phyloP scores from a whole-genome alignment of 2,329 filamentous ascomycete species.

The Diplodia corticola region DNA sequence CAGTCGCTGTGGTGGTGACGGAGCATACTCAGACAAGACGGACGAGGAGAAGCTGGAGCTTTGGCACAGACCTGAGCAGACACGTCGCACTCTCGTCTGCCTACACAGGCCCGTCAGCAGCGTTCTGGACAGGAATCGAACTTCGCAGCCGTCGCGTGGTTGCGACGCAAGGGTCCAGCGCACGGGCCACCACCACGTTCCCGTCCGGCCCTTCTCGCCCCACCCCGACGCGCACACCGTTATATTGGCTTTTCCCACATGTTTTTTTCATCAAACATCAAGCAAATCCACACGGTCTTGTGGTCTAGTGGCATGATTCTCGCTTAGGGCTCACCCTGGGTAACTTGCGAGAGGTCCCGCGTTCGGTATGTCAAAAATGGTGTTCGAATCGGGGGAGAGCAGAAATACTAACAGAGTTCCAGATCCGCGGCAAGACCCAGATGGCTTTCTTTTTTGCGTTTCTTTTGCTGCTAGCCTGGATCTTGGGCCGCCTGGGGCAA shows the following conservation, averaged over 20 bases:
- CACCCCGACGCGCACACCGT: not conserved
- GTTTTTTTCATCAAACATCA: not conserved
- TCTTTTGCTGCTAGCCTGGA: not conserved
- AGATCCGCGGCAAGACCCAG: not conserved
- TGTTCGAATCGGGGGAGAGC: not conserved
- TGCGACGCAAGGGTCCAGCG: not conserved
- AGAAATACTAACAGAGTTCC: not conserved
- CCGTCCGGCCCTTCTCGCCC: not conserved
- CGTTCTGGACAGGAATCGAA: no score
- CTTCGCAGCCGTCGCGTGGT: not conserved
- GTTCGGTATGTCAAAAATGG: not conserved
- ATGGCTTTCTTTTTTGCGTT: not conserved
- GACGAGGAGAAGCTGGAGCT: constrained; percentile 25
- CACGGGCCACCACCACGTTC: not conserved
- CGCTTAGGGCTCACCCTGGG: not conserved
- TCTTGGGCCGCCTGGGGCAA: not conserved
- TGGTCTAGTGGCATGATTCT: not conserved
- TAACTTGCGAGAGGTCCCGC: not conserved
- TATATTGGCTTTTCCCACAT: not conserved
- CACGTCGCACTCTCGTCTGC: no score
- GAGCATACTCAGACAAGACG: constrained; percentile 23
- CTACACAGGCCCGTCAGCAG: no score
- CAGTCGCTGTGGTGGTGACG: no score
- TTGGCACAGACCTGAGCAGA: constrained; percentile 19
- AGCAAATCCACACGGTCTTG: not conserved